These are phyloP conservation scores for Punctularia strigosozonata DNA, from an alignment of 768 basidiomycete genomes.

Conservation along the genomic window DNA sequence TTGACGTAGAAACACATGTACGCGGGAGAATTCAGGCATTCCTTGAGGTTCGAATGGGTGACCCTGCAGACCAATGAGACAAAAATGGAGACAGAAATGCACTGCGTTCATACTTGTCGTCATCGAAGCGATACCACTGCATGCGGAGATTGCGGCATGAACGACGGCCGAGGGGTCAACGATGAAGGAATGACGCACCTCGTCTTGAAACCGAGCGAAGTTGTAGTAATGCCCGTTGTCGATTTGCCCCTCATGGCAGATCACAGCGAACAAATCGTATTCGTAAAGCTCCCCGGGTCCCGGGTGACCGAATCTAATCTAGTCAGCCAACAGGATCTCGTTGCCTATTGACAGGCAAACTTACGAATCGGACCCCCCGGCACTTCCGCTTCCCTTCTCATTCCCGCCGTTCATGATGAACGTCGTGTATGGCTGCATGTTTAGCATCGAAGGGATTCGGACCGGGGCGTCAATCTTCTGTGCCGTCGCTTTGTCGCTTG, in stretches of 20 bases:
- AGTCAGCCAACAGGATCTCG: neutral
- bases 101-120: conserved; percentile 61
- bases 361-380: conserved; percentile 3
- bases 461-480: conserved; percentile 80
- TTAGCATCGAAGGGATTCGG: conserved; percentile 70
- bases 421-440: conserved; percentile 84
- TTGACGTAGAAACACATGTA: conserved; percentile 98
- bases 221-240: conserved; percentile 94
- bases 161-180: neutral
- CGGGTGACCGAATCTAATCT: conserved; percentile 22
- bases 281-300: conserved; percentile 66
- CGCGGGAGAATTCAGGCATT: conserved; percentile 60
- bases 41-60: conserved; percentile 52
- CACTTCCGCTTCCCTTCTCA: conserved; percentile 26
- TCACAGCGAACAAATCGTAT: conserved; percentile 87
- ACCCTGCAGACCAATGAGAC: conserved; percentile 34
- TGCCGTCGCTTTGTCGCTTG: conserved; percentile 56
- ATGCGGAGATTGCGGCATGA: conserved; percentile 3
- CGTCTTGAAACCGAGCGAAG: conserved; percentile 74
- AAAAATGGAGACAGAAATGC: conserved; percentile 4
- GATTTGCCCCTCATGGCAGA: conserved; percentile 90
- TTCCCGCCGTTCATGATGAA: conserved; percentile 36
- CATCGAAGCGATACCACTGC: conserved; percentile 92
- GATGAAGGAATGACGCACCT: conserved; percentile 34
- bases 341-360: conserved; percentile 2